Percentiles rank a stretch among this genome's conserved stretches.
Conservation (phyloP, 2,329 filamentous ascomycete genomes). For the Pseudogymnoascus sp. region DNA sequence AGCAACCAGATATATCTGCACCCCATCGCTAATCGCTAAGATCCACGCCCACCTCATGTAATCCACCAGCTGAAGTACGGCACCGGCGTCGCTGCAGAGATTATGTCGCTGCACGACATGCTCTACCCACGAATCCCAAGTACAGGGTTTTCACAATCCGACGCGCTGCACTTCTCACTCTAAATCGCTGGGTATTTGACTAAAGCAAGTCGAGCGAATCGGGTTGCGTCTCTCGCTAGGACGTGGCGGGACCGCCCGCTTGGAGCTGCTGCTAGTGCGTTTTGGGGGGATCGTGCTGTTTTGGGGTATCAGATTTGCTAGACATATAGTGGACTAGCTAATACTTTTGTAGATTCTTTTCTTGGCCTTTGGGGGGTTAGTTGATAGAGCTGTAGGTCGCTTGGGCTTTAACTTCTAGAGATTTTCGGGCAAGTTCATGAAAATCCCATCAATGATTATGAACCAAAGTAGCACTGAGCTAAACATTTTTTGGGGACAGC, state of each 20-base stretch:
- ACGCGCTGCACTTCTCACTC: background rate
- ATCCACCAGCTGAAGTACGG: background rate
- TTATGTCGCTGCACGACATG: background rate
- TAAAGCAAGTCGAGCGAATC: conserved; percentile 16
- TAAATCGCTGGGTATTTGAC: background rate
- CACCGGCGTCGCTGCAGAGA: background rate
- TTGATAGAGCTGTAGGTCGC: background rate
- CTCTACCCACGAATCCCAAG: background rate
- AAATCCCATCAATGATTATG: background rate
- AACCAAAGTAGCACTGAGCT: background rate
- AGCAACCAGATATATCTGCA: background rate
- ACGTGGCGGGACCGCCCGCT: background rate
- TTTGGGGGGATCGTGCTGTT: background rate
- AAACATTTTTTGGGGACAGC: background rate
- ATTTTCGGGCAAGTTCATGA: background rate
- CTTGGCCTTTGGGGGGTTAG: conserved; percentile 15
- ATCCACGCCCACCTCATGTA: background rate
- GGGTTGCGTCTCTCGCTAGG: conserved; percentile 13
- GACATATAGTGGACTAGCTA: background rate
- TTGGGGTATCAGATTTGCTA: background rate
- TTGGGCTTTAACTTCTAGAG: background rate
- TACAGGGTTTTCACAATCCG: background rate
- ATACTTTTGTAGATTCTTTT: conserved; percentile 38
- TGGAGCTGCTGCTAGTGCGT: background rate
- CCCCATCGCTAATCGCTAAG: background rate